phyloP scores from a whole-genome alignment of 805 yeast species.

The Saturnispora kantuleensis region DNA sequence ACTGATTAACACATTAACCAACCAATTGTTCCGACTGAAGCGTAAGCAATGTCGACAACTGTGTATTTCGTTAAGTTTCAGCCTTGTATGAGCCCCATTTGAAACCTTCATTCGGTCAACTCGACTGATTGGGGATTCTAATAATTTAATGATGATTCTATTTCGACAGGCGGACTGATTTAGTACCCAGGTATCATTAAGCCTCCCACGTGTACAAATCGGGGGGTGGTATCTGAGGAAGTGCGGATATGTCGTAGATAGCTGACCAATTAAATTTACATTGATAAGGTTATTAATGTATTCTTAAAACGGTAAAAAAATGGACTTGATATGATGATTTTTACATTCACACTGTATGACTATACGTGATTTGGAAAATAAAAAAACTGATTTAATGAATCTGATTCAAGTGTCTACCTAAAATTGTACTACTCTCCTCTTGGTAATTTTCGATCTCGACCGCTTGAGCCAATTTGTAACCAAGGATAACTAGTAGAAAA shows the following conservation, averaged over 20 bases:
- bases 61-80: slow-evolving; percentile 48
- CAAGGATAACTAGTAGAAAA: neutral
- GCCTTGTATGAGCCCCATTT: slow-evolving; percentile 44
- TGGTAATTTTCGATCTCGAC: slow-evolving; percentile 4
- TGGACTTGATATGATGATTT: slow-evolving; percentile 21
- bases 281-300: slow-evolving; percentile 30
- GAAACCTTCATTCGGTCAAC: too few relatives aligned
- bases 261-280: slow-evolving; percentile 21
- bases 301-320: slow-evolving; percentile 24
- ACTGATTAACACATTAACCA: slow-evolving; percentile 35
- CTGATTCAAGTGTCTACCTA: slow-evolving; percentile 24
- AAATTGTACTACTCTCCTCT: slow-evolving; percentile 3
- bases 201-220: slow-evolving; percentile 44
- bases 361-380: slow-evolving; percentile 29
- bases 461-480: neutral
- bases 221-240: slow-evolving; percentile 34
- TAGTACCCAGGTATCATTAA: slow-evolving; percentile 28
- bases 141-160: slow-evolving; percentile 23
- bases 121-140: too few relatives aligned
- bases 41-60: slow-evolving; percentile 38
- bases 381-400: slow-evolving; percentile 48
- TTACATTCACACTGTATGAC: slow-evolving; percentile 51
- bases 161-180: slow-evolving; percentile 46
- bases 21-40: slow-evolving; percentile 58
- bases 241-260: slow-evolving; percentile 43